phyloP scores from a whole-genome alignment of 1,139 yeast genomes.

The Geotrichum reessii region DNA sequence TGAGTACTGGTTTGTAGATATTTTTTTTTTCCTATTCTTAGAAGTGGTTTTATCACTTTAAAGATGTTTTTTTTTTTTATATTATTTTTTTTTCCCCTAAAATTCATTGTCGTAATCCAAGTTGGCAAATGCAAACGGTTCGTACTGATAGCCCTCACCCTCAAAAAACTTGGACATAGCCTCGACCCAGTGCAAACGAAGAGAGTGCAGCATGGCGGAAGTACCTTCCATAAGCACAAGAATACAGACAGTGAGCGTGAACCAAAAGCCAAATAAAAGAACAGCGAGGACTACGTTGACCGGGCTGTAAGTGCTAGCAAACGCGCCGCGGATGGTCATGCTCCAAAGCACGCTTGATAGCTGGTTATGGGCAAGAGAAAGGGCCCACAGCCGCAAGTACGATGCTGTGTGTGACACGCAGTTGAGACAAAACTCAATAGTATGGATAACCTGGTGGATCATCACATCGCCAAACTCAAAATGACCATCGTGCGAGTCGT shows the following conservation, averaged over 20 bases:
- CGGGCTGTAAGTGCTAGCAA: conserved; percentile 61
- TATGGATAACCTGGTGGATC: conserved; percentile 96
- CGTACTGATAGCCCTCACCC: conserved; percentile 88
- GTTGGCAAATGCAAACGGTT: conserved; percentile 62
- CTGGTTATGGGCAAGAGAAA: conserved; percentile 95
- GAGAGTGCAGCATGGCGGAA: conserved; percentile 94
- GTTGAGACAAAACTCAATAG: conserved; percentile 95
- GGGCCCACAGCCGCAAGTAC: conserved; percentile 92
- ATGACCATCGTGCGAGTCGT: conserved; percentile 47
- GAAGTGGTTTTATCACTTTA: not conserved
- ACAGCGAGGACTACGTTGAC: conserved; percentile 70
- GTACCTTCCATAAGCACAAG: conserved; percentile 98
- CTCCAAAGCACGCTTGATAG: conserved; percentile 91
- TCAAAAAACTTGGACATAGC: conserved; percentile 97
- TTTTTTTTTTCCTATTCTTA: not conserved
- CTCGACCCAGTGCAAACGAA: conserved; percentile 98
- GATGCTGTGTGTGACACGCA: conserved; percentile 98
- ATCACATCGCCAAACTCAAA: conserved; percentile 86
- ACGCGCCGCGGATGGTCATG: conserved; percentile 86
- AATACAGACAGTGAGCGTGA: conserved; percentile 79
- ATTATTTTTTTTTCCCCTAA: not conserved
- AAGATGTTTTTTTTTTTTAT: not conserved
- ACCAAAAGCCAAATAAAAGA: conserved; percentile 88
- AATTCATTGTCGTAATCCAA: conserved; percentile 11
- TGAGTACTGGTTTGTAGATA: not conserved